Percentiles rank a stretch among this genome's conserved stretches.
phyloP scores from a whole-genome alignment of 257 asterid genomes.

The Solanum rostratum region DNA sequence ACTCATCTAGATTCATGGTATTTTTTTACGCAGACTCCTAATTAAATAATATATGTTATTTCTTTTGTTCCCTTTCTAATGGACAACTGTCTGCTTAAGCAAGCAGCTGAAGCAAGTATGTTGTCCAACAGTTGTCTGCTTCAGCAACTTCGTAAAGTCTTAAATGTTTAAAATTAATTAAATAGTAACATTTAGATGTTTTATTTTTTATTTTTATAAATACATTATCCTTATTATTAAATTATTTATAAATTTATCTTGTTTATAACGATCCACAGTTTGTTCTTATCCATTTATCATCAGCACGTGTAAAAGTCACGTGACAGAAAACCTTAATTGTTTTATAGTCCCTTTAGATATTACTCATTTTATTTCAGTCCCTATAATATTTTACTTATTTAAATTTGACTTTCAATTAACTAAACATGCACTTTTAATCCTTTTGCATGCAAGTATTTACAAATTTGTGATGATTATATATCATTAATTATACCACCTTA shows the following conservation, averaged over 20 bases:
- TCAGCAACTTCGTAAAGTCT: too few relatives aligned
- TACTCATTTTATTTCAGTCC: not conserved
- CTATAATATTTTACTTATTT: not conserved
- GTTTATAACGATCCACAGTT: not conserved
- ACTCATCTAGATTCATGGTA: too few relatives aligned
- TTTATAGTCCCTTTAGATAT: not conserved
- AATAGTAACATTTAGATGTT: too few relatives aligned
- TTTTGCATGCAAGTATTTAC: not conserved
- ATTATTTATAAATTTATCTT: not conserved
- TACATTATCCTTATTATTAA: not conserved
- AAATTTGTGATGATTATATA: not conserved
- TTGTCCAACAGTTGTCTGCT: too few relatives aligned
- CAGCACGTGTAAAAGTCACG: not conserved
- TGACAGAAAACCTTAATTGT: too few relatives aligned
- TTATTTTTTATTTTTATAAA: too few relatives aligned
- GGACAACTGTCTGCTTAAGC: too few relatives aligned
- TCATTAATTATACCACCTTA: not conserved
- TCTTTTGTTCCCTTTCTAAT: too few relatives aligned
- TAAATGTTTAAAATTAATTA: too few relatives aligned
- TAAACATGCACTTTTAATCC: not conserved
- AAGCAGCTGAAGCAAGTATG: too few relatives aligned
- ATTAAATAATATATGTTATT: too few relatives aligned
- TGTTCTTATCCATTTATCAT: conserved; percentile 22
- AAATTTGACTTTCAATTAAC: not conserved
- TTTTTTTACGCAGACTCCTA: too few relatives aligned